Conservation (phyloP, 768 basidiomycete genomes). For the Leucosporidium scottii region DNA sequence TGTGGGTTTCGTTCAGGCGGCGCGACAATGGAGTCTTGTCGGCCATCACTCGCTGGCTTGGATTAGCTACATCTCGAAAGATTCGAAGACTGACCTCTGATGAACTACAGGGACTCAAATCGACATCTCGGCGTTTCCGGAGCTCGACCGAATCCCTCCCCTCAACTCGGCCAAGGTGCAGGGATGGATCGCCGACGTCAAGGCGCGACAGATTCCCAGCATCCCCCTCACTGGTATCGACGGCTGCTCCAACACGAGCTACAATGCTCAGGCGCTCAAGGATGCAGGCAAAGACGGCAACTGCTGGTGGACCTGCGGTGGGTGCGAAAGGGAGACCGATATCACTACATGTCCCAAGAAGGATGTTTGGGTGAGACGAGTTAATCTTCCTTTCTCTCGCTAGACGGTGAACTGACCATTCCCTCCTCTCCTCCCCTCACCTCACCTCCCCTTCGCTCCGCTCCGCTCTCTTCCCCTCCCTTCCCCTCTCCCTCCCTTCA, state of each 20-base stretch:
- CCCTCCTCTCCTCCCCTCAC: too few species aligned
- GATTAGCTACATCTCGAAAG: too few species aligned
- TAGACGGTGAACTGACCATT: background rate
- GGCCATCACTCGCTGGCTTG: too few species aligned
- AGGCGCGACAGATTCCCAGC: conserved; percentile 58
- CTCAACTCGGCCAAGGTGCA: conserved; percentile 58
- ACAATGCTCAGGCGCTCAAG: conserved; percentile 41
- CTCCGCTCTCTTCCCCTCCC: too few species aligned
- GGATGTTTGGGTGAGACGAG: conserved; percentile 50
- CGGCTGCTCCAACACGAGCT: conserved; percentile 57
- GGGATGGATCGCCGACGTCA: conserved; percentile 68
- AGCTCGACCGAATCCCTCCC: conserved; percentile 56
- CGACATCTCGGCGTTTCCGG: conserved; percentile 54
- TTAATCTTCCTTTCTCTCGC: too few species aligned
- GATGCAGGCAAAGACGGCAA: conserved; percentile 54
- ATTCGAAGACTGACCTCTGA: background rate
- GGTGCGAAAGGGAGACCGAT: conserved; percentile 59
- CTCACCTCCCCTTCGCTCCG: too few species aligned
- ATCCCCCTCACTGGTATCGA: conserved; percentile 58
- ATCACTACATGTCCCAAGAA: conserved; percentile 67
- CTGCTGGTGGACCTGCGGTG: conserved; percentile 91
- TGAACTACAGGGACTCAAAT: conserved; percentile 38
- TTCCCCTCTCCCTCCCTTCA: too few species aligned
- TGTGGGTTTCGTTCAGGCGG: conserved; percentile 13
- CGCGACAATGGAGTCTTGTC: too few species aligned